phyloP scores from a whole-genome alignment of 805 yeast species.

The Suhomyces sp. region DNA sequence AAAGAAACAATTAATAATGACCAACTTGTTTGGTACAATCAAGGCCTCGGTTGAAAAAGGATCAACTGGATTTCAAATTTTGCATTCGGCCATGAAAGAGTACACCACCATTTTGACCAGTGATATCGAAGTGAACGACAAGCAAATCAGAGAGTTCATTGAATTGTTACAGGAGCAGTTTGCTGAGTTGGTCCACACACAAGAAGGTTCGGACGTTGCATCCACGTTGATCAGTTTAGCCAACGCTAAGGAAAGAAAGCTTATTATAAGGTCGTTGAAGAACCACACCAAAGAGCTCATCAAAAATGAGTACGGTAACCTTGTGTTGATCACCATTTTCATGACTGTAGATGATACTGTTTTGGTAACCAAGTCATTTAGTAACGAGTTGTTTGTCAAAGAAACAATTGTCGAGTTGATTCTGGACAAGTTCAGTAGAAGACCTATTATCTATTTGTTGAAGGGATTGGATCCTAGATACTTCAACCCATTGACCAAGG shows the following conservation, averaged over 20 bases:
- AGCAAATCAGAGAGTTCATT: conserved; percentile 74
- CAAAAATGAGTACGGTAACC: conserved; percentile 81
- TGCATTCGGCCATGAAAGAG: conserved; percentile 95
- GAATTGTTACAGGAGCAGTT: conserved; percentile 82
- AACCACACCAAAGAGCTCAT: conserved; percentile 74
- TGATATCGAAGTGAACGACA: conserved; percentile 38
- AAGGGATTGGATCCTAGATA: conserved; percentile 78
- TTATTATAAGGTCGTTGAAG: conserved; percentile 66
- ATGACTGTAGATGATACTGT: conserved; percentile 94
- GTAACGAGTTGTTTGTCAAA: conserved; percentile 49
- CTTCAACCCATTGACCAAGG: conserved; percentile 67
- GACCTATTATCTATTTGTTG: conserved; percentile 81
- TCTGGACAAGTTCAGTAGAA: conserved; percentile 74
- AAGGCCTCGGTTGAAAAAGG: conserved; percentile 93
- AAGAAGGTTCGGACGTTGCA: conserved; percentile 92
- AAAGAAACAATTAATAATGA: conserved; percentile 69
- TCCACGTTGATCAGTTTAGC: conserved; percentile 75
- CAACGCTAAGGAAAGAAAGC: conserved; percentile 88
- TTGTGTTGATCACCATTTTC: conserved; percentile 73
- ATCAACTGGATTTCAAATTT: conserved; percentile 90
- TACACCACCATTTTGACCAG: conserved; percentile 69
- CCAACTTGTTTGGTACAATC: conserved; percentile 77
- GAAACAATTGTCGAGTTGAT: conserved; percentile 54
- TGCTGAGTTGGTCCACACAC: conserved; percentile 93
- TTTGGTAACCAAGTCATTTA: conserved; percentile 69